A percentile compares a stretch with the other conserved stretches of the same genome.
These are phyloP conservation scores for Alternaria sp. DNA, from an alignment of 2,329 filamentous ascomycete genomes.

Conservation along the genomic window DNA sequence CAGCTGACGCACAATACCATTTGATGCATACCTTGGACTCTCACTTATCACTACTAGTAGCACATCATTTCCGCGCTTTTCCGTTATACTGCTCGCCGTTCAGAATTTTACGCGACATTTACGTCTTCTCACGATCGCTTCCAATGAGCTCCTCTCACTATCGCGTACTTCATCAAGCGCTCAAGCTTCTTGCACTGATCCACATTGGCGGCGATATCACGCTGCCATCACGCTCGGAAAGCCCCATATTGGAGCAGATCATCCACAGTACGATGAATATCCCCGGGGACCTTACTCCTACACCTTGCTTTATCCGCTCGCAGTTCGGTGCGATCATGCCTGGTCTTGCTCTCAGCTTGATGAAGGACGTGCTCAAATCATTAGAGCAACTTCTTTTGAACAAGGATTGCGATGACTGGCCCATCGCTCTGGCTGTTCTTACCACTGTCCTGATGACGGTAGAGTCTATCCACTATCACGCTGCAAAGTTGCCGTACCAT, in stretches of 20 bases:
- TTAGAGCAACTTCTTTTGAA: conserved; percentile 45
- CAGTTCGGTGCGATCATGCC: conserved; percentile 52
- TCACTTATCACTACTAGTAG: conserved; percentile 46
- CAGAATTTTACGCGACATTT: conserved; percentile 46
- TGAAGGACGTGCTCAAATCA: conserved; percentile 44
- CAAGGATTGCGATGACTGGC: conserved; percentile 45
- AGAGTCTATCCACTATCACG: conserved; percentile 52
- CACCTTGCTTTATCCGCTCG: conserved; percentile 52
- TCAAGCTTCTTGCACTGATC: conserved; percentile 53
- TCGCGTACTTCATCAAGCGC: conserved; percentile 42
- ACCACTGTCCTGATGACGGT: conserved; percentile 50
- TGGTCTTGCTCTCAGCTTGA: conserved; percentile 39
- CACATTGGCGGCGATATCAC: conserved; percentile 52
- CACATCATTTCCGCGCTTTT: conserved; percentile 47
- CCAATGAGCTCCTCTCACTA: conserved; percentile 25
- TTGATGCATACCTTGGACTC: conserved; percentile 39
- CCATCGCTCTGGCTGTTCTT: conserved; percentile 44
- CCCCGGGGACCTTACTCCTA: conserved; percentile 29
- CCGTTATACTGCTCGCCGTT: conserved; percentile 48
- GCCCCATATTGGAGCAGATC: conserved; percentile 29
- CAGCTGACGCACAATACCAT: conserved; percentile 26
- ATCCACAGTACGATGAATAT: conserved; percentile 31
- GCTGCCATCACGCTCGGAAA: conserved; percentile 31
- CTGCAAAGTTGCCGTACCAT: conserved; percentile 49
- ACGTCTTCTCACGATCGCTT: conserved; percentile 43